Conservation (phyloP, 192 early-diverging fungal genomes). For the Linnemannia hyalina region DNA sequence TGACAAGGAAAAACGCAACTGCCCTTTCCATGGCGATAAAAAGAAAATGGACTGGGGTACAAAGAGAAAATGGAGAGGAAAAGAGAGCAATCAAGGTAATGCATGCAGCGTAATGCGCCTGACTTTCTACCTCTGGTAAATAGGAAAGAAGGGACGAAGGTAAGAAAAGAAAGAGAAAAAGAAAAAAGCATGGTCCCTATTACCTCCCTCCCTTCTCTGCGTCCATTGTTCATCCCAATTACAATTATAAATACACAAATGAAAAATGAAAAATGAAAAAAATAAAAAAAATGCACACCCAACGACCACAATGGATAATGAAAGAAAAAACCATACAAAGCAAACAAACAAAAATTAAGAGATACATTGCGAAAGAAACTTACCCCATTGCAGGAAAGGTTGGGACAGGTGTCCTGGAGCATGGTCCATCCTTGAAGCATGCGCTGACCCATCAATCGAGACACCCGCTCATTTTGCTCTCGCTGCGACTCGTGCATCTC, state of each 20-base stretch:
- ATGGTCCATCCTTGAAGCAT: slow-evolving; percentile 52
- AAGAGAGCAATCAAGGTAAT: not conserved
- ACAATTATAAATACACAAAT: not conserved
- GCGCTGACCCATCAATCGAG: slow-evolving; percentile 36
- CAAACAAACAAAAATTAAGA: not conserved
- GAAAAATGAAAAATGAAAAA: not conserved
- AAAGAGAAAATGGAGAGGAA: not conserved
- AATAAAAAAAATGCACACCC: not conserved
- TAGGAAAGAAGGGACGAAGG: not conserved
- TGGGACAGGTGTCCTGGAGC: slow-evolving; percentile 46
- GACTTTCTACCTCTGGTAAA: not conserved
- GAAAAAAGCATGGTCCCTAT: not conserved
- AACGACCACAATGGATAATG: not conserved
- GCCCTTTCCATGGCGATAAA: not conserved
- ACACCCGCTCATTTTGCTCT: slow-evolving; percentile 18
- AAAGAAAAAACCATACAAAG: not conserved
- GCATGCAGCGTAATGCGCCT: not conserved
- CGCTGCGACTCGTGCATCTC: slow-evolving; percentile 7
- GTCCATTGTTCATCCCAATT: not conserved
- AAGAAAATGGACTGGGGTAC: not conserved
- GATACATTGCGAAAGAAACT: not conserved
- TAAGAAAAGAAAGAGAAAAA: not conserved
- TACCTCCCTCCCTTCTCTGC: not conserved
- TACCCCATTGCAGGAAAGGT: slow-evolving; percentile 37
- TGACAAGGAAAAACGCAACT: not conserved